These are phyloP conservation scores for Extremus antarcticus DNA, from an alignment of 495 filamentous ascomycete species.

Conservation along the genomic window DNA sequence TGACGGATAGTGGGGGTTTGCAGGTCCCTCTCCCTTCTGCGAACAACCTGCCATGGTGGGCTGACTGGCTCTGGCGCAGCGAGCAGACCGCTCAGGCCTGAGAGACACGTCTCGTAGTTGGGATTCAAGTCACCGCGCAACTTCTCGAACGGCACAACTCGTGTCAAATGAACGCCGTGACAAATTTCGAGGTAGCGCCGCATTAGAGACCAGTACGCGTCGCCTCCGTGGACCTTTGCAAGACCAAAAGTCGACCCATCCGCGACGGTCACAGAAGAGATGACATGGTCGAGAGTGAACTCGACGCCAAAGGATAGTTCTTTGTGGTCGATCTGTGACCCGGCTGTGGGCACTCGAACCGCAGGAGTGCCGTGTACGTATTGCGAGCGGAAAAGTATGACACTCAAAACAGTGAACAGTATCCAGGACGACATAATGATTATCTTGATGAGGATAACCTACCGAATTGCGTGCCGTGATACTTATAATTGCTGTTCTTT, in stretches of 20 bases:
- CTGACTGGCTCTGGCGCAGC: too few relatives aligned
- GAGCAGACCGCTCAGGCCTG: too few relatives aligned
- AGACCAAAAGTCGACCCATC: not conserved
- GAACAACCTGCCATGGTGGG: not conserved
- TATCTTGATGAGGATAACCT: too few relatives aligned
- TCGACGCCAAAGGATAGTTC: not conserved
- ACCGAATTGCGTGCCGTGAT: too few relatives aligned
- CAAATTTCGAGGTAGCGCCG: not conserved
- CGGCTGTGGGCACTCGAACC: too few relatives aligned
- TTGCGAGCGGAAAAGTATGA: too few relatives aligned
- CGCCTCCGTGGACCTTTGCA: not conserved
- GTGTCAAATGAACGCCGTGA: not conserved
- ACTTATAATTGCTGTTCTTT: too few relatives aligned
- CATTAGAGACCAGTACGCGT: not conserved
- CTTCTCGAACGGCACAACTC: not conserved
- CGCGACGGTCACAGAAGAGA: not conserved
- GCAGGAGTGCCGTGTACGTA: too few relatives aligned
- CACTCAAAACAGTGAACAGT: too few relatives aligned
- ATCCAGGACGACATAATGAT: too few relatives aligned
- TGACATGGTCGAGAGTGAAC: not conserved
- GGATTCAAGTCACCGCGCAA: not conserved
- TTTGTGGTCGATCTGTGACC: too few relatives aligned
- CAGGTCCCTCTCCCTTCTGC: not conserved
- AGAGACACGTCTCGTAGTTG: too few relatives aligned
- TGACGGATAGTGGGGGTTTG: not conserved